Conservation (phyloP, 2,329 filamentous ascomycete genomes). For the Phoma herbarum region DNA sequence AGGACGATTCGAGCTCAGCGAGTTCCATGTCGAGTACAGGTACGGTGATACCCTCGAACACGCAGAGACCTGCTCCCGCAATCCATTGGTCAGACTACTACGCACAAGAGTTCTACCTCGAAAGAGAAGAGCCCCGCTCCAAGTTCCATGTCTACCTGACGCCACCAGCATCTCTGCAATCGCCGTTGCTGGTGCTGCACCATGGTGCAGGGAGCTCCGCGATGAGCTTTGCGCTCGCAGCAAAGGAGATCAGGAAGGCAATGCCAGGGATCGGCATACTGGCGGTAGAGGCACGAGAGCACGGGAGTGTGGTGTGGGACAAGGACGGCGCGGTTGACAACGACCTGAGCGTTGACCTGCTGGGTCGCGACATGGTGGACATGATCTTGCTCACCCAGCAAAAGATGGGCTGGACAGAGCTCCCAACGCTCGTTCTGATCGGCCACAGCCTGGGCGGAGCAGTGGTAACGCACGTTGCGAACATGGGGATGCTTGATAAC, state of each 20-base stretch:
- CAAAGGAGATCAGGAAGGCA: slow-evolving; percentile 76
- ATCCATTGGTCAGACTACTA: slow-evolving; percentile 92
- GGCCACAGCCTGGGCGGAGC: slow-evolving; percentile 94
- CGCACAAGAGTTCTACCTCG: slow-evolving; percentile 82
- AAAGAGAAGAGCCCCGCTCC: slow-evolving; percentile 57
- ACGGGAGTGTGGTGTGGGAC: slow-evolving; percentile 71
- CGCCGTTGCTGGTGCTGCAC: slow-evolving; percentile 89
- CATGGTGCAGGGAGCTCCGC: slow-evolving; percentile 95
- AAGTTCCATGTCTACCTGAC: slow-evolving; percentile 88
- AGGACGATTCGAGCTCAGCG: slow-evolving; percentile 62
- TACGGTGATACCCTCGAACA: slow-evolving; percentile 83
- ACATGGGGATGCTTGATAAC: slow-evolving; percentile 69
- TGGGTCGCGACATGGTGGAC: slow-evolving; percentile 75
- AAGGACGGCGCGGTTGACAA: slow-evolving; percentile 52
- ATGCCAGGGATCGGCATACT: slow-evolving; percentile 84
- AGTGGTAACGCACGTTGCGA: slow-evolving; percentile 84
- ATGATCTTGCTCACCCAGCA: slow-evolving; percentile 73
- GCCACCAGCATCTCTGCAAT: slow-evolving; percentile 71
- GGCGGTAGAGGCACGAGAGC: slow-evolving; percentile 84
- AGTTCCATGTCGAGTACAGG: slow-evolving; percentile 93
- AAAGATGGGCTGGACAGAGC: slow-evolving; percentile 74
- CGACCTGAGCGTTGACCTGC: slow-evolving; percentile 76
- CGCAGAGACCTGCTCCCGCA: slow-evolving; percentile 67
- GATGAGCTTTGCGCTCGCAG: slow-evolving; percentile 86
- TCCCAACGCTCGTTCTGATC: slow-evolving; percentile 82